Conservation (phyloP, 257 asterid genomes). For the Fraxinus americana region DNA sequence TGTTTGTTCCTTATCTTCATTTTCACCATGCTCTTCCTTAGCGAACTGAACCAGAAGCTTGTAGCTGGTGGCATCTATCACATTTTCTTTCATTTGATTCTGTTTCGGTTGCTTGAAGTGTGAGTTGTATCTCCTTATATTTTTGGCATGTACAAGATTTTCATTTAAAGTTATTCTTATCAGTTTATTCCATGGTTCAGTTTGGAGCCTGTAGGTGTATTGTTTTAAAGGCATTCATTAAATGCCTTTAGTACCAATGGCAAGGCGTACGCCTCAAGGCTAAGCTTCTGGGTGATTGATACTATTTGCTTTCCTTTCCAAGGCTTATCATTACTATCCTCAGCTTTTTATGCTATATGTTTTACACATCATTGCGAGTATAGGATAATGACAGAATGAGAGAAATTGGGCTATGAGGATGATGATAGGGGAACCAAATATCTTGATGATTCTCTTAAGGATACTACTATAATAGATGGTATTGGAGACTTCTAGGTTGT, state of each 20-base stretch:
- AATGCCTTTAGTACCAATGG: background rate
- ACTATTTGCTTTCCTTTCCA: background rate
- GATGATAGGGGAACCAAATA: background rate
- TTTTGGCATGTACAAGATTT: background rate
- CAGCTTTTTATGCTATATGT: background rate
- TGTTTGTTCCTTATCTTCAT: background rate
- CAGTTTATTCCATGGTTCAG: background rate
- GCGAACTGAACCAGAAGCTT: slow-evolving; percentile 6
- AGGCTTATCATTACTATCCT: background rate
- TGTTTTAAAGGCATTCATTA: background rate
- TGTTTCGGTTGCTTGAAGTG: background rate
- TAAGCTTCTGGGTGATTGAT: background rate
- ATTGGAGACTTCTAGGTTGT: background rate
- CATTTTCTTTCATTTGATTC: background rate
- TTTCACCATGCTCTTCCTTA: background rate
- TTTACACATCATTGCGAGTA: background rate
- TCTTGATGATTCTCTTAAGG: background rate
- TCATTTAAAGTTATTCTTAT: slow-evolving; percentile 7
- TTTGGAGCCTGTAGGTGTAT: background rate
- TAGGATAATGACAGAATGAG: background rate
- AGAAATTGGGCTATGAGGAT: background rate
- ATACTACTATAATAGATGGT: background rate
- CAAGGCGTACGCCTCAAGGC: background rate
- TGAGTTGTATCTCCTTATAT: background rate
- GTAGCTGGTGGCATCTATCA: slow-evolving; percentile 1